These are phyloP conservation scores for Diaporthe helianthi DNA, from an alignment of 2,329 filamentous ascomycete genomes.

Conservation along the genomic window DNA sequence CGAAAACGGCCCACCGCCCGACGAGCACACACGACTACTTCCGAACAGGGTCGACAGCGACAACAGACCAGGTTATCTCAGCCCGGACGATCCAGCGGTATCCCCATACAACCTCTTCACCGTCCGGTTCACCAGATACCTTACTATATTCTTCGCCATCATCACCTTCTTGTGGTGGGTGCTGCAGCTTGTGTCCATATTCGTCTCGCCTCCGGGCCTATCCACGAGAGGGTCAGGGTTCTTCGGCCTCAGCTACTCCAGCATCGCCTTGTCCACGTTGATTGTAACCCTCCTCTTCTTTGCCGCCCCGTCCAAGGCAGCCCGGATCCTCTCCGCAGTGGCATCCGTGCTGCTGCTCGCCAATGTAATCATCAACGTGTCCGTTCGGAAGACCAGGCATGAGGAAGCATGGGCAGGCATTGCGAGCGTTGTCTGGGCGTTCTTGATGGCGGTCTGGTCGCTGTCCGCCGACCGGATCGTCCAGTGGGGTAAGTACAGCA, in stretches of 20 bases:
- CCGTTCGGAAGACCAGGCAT: constrained; percentile 74
- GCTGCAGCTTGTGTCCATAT: constrained; percentile 84
- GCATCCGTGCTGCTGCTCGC: constrained; percentile 72
- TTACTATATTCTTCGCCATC: constrained; percentile 78
- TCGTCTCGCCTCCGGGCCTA: constrained; percentile 88
- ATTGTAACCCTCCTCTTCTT: constrained; percentile 86
- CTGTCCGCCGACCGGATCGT: constrained; percentile 82
- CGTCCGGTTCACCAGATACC: constrained; percentile 78
- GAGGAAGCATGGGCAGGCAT: constrained; percentile 96
- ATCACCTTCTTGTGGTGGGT: constrained; percentile 93
- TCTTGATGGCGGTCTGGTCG: constrained; percentile 80
- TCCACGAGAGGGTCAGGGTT: constrained; percentile 91
- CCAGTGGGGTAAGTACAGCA: constrained; percentile 79
- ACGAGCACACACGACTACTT: constrained; percentile 71
- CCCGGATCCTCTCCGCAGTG: constrained; percentile 75
- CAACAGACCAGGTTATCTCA: constrained; percentile 61
- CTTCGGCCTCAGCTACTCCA: constrained; percentile 85
- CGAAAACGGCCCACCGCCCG: constrained; percentile 42
- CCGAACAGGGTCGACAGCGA: constrained; percentile 67
- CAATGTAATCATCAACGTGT: constrained; percentile 80
- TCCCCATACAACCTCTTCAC: constrained; percentile 96
- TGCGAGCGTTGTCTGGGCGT: constrained; percentile 81
- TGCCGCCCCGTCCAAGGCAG: constrained; percentile 78
- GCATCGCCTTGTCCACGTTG: constrained; percentile 77
- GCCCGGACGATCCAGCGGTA: constrained; percentile 83